Percentiles rank a stretch among this genome's conserved stretches.
Conservation (phyloP, 2,329 filamentous ascomycete species). For the Cladorrhinum sp. region DNA sequence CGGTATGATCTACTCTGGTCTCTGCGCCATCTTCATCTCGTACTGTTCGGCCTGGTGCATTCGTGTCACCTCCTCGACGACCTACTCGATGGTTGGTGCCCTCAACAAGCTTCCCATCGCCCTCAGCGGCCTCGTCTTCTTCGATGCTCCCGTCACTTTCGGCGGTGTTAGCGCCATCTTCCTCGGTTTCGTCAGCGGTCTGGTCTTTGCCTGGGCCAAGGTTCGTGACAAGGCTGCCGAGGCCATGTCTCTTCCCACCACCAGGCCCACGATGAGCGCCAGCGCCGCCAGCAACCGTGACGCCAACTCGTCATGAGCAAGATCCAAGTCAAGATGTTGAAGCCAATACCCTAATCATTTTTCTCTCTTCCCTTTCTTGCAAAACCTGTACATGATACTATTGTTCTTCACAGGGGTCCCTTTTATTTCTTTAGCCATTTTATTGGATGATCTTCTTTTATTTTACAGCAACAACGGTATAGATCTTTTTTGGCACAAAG, state of each 20-base stretch:
- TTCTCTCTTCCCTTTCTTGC: slow-evolving; percentile 10
- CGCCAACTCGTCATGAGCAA: slow-evolving; percentile 59
- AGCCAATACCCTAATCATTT: neutral
- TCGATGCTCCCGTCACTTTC: slow-evolving; percentile 87
- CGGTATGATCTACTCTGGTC: slow-evolving; percentile 90
- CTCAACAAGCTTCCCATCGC: slow-evolving; percentile 98
- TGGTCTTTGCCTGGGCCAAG: slow-evolving; percentile 87
- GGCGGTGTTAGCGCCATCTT: slow-evolving; percentile 88
- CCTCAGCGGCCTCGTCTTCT: slow-evolving; percentile 88
- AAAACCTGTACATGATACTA: slow-evolving; percentile 23
- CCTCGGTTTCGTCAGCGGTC: slow-evolving; percentile 85
- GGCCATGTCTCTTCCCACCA: slow-evolving; percentile 66
- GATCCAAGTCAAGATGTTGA: neutral
- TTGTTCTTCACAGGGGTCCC: slow-evolving; percentile 12
- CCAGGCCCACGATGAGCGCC: slow-evolving; percentile 73
- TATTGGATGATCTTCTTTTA: slow-evolving; percentile 16
- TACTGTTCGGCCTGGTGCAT: slow-evolving; percentile 99
- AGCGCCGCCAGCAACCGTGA: slow-evolving; percentile 90
- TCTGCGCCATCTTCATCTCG: slow-evolving; percentile 96
- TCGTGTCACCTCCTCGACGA: slow-evolving; percentile 93
- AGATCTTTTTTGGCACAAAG: slow-evolving; percentile 19
- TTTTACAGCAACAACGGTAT: slow-evolving; percentile 17
- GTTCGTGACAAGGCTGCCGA: slow-evolving; percentile 69
- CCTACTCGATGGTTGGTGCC: slow-evolving; percentile 97
- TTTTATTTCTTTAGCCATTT: slow-evolving; percentile 17